phyloP scores from a whole-genome alignment of 1,139 yeast species.

The Oligophagozyma castellii region DNA sequence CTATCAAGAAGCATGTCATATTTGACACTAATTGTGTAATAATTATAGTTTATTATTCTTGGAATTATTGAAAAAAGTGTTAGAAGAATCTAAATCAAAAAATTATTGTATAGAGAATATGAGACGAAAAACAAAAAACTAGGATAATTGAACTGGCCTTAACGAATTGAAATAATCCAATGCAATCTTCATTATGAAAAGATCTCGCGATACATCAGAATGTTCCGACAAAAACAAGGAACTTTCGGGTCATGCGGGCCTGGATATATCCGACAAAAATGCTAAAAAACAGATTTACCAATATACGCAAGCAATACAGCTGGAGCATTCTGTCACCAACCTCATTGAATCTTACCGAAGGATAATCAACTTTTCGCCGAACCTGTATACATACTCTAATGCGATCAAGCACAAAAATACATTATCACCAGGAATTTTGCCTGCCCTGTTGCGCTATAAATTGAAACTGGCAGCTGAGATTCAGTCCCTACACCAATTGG shows the following conservation, averaged over 20 bases:
- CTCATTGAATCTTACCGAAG: constrained; percentile 40
- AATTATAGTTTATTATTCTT: too few relatives aligned
- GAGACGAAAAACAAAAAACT: too few relatives aligned
- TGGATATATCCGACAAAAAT: too few relatives aligned
- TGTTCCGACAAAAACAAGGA: constrained; percentile 1
- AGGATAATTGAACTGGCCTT: too few relatives aligned
- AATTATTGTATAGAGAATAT: too few relatives aligned
- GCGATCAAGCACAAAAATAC: constrained; percentile 28
- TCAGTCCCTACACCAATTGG: constrained; percentile 38
- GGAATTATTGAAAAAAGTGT: too few relatives aligned
- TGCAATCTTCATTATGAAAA: too few relatives aligned
- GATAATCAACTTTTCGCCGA: constrained; percentile 43
- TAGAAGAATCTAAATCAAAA: too few relatives aligned
- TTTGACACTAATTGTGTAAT: too few relatives aligned
- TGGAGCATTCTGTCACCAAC: constrained; percentile 38
- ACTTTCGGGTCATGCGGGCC: constrained; percentile 1
- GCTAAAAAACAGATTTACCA: constrained; percentile 8
- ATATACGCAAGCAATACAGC: constrained; percentile 26
- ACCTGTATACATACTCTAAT: constrained; percentile 30
- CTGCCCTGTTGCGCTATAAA: constrained; percentile 5
- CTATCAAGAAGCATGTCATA: too few relatives aligned
- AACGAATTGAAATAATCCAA: too few relatives aligned
- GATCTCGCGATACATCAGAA: constrained; percentile 3
- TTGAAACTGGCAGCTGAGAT: constrained; percentile 22
- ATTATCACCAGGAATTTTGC: constrained; percentile 1